Conservation (phyloP, 371 early-diverging fungal species). For the Mucor mucedo region DNA sequence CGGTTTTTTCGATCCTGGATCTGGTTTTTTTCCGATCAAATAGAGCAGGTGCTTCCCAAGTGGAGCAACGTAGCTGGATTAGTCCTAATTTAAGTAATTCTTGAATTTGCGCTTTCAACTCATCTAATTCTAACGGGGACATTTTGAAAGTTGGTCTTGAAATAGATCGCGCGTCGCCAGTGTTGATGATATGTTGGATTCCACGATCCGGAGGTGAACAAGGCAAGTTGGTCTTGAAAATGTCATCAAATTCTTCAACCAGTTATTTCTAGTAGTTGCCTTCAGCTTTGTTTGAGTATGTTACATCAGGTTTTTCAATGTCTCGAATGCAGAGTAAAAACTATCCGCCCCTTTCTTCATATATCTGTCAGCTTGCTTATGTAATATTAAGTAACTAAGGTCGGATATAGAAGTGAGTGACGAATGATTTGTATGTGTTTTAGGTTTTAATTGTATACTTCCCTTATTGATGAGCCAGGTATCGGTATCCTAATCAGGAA, state of each 20-base stretch:
- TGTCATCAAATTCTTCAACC: conserved; percentile 7
- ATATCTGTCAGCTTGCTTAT: conserved; percentile 16
- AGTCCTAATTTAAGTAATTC: conserved; percentile 21
- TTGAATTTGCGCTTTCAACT: conserved; percentile 34
- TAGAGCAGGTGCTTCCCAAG: conserved; percentile 58
- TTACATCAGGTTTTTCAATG: no score
- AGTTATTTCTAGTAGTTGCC: not conserved
- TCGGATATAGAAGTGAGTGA: conserved; percentile 1
- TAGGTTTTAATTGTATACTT: conserved; percentile 3
- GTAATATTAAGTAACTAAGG: conserved; percentile 7
- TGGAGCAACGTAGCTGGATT: conserved; percentile 29
- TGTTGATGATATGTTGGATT: conserved; percentile 33
- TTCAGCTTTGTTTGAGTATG: not conserved
- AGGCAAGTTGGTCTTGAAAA: conserved; percentile 15
- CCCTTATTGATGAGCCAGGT: conserved; percentile 7
- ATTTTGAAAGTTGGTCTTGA: conserved; percentile 29
- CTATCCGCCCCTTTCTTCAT: conserved; percentile 12
- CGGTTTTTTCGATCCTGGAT: conserved; percentile 51
- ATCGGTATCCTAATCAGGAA: conserved; percentile 11
- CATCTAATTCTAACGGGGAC: conserved; percentile 34
- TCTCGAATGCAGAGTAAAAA: conserved; percentile 10
- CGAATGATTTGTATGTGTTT: not conserved
- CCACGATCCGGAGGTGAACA: conserved; percentile 16
- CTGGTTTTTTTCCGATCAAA: conserved; percentile 47
- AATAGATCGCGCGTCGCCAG: conserved; percentile 22